phyloP scores from a whole-genome alignment of 805 yeast species.

The Torulaspora quercuum region DNA sequence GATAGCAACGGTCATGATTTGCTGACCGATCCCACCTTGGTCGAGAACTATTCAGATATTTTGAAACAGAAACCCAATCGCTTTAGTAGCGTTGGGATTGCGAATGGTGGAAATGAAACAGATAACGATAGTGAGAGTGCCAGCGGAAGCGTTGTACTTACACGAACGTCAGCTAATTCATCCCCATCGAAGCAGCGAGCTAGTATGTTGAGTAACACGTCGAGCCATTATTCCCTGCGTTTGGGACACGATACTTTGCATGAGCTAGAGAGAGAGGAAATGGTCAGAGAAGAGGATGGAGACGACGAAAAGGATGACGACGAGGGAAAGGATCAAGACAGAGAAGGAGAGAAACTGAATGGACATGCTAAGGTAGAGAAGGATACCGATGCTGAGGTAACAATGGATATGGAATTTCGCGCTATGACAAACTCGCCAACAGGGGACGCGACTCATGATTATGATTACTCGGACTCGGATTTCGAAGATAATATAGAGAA shows the following conservation, averaged over 20 bases:
- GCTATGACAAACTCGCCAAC: constrained; percentile 2
- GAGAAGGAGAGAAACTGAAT: background rate
- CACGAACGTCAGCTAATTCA: constrained; percentile 14
- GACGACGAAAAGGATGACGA: background rate
- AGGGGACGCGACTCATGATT: constrained; percentile 16
- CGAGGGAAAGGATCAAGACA: constrained; percentile 2
- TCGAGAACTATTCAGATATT: constrained; percentile 32
- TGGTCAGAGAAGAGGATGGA: constrained; percentile 2
- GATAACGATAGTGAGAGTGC: constrained; percentile 14
- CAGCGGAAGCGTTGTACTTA: constrained; percentile 33
- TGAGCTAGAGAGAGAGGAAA: constrained; percentile 1
- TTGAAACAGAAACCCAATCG: constrained; percentile 19
- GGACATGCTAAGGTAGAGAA: background rate
- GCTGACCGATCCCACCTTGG: constrained; percentile 32
- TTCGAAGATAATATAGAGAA: constrained; percentile 37
- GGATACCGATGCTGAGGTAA: constrained; percentile 2
- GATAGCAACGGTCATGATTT: constrained; percentile 16
- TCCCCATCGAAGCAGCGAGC: constrained; percentile 11
- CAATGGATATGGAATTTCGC: background rate
- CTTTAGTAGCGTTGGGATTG: constrained; percentile 11
- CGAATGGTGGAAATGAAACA: constrained; percentile 7
- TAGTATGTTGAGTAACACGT: constrained; percentile 17
- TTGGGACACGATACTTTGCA: constrained; percentile 1
- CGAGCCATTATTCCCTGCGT: constrained; percentile 17
- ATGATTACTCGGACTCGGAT: constrained; percentile 37